phyloP scores from a whole-genome alignment of 768 basidiomycete genomes.

The Mycena filopes region DNA sequence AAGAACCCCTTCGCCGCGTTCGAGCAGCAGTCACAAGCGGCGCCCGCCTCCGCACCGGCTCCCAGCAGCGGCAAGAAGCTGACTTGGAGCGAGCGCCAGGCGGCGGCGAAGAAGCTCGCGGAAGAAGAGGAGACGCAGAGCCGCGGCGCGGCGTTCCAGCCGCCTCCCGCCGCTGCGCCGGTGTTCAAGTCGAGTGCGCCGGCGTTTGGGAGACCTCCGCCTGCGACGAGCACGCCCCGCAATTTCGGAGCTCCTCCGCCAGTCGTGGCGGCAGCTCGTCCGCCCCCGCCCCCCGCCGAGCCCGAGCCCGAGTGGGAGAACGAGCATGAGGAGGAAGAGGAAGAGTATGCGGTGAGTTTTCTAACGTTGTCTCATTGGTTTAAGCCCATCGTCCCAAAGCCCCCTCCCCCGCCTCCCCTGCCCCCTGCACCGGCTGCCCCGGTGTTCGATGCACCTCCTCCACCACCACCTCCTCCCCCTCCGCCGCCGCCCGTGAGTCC shows the following conservation, averaged over 20 bases:
- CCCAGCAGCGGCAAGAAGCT: constrained; percentile 73
- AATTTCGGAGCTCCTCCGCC: constrained; percentile 56
- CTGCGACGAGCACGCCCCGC: constrained; percentile 47
- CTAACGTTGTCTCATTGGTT: background rate
- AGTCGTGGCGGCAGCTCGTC: constrained; percentile 34
- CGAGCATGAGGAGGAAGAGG: constrained; percentile 45
- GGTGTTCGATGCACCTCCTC: constrained; percentile 48
- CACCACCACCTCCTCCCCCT: constrained; percentile 52
- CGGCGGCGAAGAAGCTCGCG: constrained; percentile 85
- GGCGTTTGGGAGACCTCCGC: constrained; percentile 57
- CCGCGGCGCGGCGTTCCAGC: constrained; percentile 60
- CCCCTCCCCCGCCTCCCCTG: constrained; percentile 51
- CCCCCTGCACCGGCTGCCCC: constrained; percentile 45
- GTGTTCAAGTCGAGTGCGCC: constrained; percentile 59
- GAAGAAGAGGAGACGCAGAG: constrained; percentile 82
- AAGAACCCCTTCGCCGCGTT: constrained; percentile 82
- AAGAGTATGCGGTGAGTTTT: constrained; percentile 42
- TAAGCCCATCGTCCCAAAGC: constrained; percentile 32
- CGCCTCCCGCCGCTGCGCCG: constrained; percentile 50
- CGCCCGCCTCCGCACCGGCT: constrained; percentile 39
- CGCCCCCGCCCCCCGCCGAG: constrained; percentile 37
- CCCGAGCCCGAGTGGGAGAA: constrained; percentile 40
- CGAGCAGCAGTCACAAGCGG: constrained; percentile 56
- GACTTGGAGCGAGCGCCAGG: constrained; percentile 95
- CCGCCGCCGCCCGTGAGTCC: constrained; percentile 39